Conservation (phyloP, 2,329 filamentous ascomycete species). For the Colletotrichum tropicale region DNA sequence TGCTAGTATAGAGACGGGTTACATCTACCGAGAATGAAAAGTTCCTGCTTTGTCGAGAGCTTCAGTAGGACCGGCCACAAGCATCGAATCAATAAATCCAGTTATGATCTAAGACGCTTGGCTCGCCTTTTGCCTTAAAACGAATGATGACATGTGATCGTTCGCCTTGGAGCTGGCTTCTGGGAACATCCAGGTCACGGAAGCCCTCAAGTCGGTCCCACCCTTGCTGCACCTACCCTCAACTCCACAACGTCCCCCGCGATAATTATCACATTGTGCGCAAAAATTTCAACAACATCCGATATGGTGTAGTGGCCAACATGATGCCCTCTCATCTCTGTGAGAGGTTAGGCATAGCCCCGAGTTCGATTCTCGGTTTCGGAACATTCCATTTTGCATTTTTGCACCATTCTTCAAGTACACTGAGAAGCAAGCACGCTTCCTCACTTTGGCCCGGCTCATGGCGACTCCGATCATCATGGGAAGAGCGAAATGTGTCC, state of each 20-base stretch:
- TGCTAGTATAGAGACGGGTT: background rate
- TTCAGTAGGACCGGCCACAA: background rate
- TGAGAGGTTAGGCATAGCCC: constrained; percentile 17
- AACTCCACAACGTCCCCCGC: background rate
- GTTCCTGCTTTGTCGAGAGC: background rate
- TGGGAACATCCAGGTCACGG: background rate
- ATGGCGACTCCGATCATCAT: background rate
- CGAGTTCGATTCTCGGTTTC: constrained; percentile 19
- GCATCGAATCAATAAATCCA: background rate
- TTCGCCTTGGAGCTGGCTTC: background rate
- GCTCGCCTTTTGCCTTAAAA: background rate
- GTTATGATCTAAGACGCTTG: background rate
- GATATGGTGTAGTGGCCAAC: constrained; percentile 20
- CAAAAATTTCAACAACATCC: background rate
- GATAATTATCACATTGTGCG: background rate
- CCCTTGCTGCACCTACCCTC: background rate
- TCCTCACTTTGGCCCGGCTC: background rate
- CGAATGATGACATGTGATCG: background rate
- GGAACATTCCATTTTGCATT: background rate
- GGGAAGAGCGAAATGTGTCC: background rate
- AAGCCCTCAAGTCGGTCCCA: background rate
- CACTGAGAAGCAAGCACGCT: background rate
- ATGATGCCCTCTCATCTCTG: constrained; percentile 11
- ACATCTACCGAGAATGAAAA: constrained; percentile 1
- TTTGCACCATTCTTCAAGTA: background rate